phyloP scores from a whole-genome alignment of 1,139 yeast species.

The Tardiomyces blankii region DNA sequence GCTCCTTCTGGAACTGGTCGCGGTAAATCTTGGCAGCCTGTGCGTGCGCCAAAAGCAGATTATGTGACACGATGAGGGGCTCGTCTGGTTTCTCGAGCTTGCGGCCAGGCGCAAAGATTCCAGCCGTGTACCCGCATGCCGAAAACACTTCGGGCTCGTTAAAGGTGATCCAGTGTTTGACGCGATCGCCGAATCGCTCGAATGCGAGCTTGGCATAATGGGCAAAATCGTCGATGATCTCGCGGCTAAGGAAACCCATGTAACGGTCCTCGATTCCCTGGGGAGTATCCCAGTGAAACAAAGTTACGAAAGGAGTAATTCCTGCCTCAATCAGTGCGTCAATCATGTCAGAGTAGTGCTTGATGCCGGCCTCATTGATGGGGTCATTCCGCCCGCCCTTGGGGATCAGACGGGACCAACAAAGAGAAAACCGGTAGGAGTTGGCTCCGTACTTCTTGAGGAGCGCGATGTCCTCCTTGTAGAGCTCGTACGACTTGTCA shows the following conservation, averaged over 20 bases:
- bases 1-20: constrained; percentile 13
- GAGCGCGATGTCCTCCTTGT: constrained; percentile 27
- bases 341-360: constrained; percentile 28
- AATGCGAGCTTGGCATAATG: constrained; percentile 26
- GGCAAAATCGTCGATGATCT: constrained; percentile 26
- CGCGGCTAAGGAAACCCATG: constrained; percentile 23
- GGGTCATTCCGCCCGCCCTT: constrained; percentile 19
- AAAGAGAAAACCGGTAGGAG: constrained; percentile 26
- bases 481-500: constrained; percentile 27
- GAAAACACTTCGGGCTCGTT: constrained; percentile 27
- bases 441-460: constrained; percentile 28
- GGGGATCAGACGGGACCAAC: constrained; percentile 31
- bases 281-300: constrained; percentile 30
- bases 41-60: constrained; percentile 25
- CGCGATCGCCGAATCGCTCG: constrained; percentile 27
- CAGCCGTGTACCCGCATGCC: constrained; percentile 9
- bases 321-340: constrained; percentile 24
- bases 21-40: constrained; percentile 24
- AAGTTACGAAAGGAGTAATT: constrained; percentile 27
- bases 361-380: constrained; percentile 25
- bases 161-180: constrained; percentile 26
- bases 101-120: not conserved
- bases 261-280: constrained; percentile 16
- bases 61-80: constrained; percentile 1
- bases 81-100: not conserved